Evolutionary conservation across 2,329 filamentous ascomycete genomes (phyloP).

Genomic region (Bertia moriformis): DNA sequence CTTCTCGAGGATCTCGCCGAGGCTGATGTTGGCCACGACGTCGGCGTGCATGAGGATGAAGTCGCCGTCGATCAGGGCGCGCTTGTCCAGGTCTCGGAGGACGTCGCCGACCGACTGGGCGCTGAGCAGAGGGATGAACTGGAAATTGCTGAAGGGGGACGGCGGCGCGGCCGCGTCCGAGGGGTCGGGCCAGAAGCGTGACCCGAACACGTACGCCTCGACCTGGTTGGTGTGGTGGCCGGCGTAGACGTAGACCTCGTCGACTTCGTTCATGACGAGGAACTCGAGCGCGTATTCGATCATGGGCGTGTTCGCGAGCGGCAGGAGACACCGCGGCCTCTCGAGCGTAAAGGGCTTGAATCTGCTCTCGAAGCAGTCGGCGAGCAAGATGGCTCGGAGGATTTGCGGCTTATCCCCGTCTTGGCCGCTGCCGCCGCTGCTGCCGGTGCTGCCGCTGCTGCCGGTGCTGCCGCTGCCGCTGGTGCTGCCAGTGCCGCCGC

Average conservation of each 20-base stretch:
- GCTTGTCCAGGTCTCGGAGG: slow-evolving; percentile 80
- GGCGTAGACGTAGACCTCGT: slow-evolving; percentile 85
- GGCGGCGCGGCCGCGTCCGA: slow-evolving; percentile 36
- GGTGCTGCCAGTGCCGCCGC: no score
- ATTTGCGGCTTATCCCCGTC: neutral
- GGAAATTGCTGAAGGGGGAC: slow-evolving; percentile 61
- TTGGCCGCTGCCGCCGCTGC: no score
- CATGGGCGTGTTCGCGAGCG: slow-evolving; percentile 80
- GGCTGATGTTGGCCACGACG: slow-evolving; percentile 72
- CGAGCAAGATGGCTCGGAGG: neutral
- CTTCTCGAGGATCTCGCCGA: slow-evolving; percentile 63
- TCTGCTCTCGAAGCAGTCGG: neutral
- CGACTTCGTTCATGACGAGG: slow-evolving; percentile 81
- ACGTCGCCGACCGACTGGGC: slow-evolving; percentile 84
- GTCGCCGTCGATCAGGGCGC: slow-evolving; percentile 73
- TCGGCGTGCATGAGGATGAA: slow-evolving; percentile 90
- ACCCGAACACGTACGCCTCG: slow-evolving; percentile 61
- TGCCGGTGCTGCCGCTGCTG: no score
- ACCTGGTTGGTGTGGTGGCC: slow-evolving; percentile 76
- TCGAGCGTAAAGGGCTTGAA: neutral
- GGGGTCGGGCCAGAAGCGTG: no score
- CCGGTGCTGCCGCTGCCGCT: no score
- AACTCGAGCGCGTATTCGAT: slow-evolving; percentile 98
- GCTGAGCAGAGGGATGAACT: slow-evolving; percentile 71
- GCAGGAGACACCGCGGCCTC: slow-evolving; percentile 65